Percentiles rank a stretch among this genome's conserved stretches.
Evolutionary conservation across 1,284 basidiomycete genomes (phyloP).

Genomic region (Chalciporus piperatoides): DNA sequence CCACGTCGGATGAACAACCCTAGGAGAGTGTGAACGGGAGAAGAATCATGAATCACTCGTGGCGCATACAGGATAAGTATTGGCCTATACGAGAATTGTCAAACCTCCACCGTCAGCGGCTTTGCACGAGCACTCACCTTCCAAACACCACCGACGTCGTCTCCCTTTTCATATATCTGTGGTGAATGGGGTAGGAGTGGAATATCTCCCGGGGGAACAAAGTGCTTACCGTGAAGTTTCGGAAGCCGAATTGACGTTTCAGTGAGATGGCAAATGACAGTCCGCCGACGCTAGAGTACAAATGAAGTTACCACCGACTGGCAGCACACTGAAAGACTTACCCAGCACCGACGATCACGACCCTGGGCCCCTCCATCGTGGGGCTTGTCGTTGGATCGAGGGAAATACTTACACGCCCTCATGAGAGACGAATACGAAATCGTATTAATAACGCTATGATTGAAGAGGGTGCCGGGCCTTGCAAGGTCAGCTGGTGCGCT

Average conservation of each 20-base stretch:
- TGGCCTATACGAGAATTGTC: constrained; percentile 20
- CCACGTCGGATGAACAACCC: constrained; percentile 30
- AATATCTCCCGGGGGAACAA: neutral
- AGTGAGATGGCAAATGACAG: constrained; percentile 26
- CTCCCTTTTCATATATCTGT: constrained; percentile 27
- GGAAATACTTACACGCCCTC: neutral
- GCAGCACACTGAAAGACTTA: constrained; percentile 10
- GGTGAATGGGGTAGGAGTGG: neutral
- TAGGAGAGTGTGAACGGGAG: constrained; percentile 9
- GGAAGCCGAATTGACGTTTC: constrained; percentile 16
- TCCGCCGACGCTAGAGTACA: constrained; percentile 18
- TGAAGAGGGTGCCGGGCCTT: no score
- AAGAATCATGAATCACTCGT: neutral
- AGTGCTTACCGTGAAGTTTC: constrained; percentile 23
- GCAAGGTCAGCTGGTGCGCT: constrained; percentile 1
- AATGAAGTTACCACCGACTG: constrained; percentile 4
- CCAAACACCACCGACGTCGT: constrained; percentile 27
- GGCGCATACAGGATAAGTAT: constrained; percentile 26
- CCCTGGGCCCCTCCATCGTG: constrained; percentile 15
- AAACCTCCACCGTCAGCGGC: neutral
- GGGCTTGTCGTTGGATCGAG: neutral
- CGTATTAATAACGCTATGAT: constrained; percentile 8
- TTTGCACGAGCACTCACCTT: constrained; percentile 18
- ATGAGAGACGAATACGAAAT: neutral
- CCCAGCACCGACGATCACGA: constrained; percentile 27